phyloP scores from a whole-genome alignment of 768 basidiomycete species.

The Leucocoprinus birnbaumii region DNA sequence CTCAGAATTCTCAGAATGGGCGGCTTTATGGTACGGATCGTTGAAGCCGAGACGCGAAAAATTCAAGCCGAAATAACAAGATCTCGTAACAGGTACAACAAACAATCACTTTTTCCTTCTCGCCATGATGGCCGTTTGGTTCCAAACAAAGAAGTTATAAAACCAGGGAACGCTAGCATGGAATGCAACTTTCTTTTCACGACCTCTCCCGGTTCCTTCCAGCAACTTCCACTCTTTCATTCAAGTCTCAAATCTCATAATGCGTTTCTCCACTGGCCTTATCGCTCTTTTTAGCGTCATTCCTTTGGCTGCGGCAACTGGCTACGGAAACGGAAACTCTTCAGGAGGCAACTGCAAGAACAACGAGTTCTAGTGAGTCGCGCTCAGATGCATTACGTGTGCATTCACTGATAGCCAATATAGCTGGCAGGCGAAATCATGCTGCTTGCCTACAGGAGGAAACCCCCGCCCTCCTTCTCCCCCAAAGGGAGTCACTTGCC shows the following conservation, averaged over 20 bases:
- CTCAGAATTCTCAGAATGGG: too few species aligned
- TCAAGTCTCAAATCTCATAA: constrained; percentile 1
- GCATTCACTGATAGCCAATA: neutral
- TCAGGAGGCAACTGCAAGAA: constrained; percentile 21
- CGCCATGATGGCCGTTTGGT: neutral
- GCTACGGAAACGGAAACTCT: too few species aligned
- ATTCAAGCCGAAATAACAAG: neutral
- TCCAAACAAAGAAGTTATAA: constrained; percentile 5
- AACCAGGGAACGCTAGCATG: neutral
- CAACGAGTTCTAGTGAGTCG: constrained; percentile 27
- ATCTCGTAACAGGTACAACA: neutral
- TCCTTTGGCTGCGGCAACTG: constrained; percentile 6
- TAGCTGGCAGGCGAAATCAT: constrained; percentile 30
- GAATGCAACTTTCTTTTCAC: neutral
- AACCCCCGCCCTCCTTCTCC: constrained; percentile 37
- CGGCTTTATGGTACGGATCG: neutral
- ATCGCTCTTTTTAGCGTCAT: constrained; percentile 6
- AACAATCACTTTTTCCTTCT: neutral
- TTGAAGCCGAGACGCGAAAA: neutral
- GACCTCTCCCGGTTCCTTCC: constrained; percentile 3
- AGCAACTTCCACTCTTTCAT: constrained; percentile 8
- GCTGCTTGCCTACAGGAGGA: constrained; percentile 43
- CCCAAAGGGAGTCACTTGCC: constrained; percentile 45
- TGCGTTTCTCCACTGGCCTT: constrained; percentile 7
- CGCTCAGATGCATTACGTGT: neutral